phyloP scores from a whole-genome alignment of 2,329 filamentous ascomycete genomes.

The Phialemoniopsis sp. region DNA sequence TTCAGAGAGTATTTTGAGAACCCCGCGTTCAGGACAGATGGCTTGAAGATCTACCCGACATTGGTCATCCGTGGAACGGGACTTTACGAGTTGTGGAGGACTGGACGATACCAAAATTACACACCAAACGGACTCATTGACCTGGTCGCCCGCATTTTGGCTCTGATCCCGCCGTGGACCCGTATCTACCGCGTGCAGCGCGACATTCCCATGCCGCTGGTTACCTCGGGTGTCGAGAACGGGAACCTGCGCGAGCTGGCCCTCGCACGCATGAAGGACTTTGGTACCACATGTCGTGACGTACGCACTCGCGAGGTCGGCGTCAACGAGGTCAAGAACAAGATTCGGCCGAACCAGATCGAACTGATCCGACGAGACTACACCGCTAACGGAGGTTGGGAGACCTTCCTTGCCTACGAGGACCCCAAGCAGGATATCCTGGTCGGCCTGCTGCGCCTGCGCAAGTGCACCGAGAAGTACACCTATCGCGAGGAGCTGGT shows the following conservation, averaged over 20 bases:
- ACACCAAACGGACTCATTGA: slow-evolving; percentile 96
- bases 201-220: slow-evolving; percentile 98
- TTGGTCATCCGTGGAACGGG: slow-evolving; percentile 95
- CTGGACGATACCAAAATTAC: slow-evolving; percentile 96
- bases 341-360: slow-evolving; percentile 93
- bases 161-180: slow-evolving; percentile 94
- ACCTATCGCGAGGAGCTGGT: slow-evolving; percentile 87
- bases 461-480: slow-evolving; percentile 87
- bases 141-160: slow-evolving; percentile 91
- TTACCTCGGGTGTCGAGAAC: slow-evolving; percentile 98
- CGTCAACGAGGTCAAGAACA: slow-evolving; percentile 98
- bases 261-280: slow-evolving; percentile 97
- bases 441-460: slow-evolving; percentile 80
- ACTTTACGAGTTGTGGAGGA: slow-evolving; percentile 95
- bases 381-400: slow-evolving; percentile 93
- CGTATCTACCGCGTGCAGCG: slow-evolving; percentile 97
- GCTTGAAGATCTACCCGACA: slow-evolving; percentile 96
- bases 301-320: slow-evolving; percentile 95
- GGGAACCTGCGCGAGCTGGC: slow-evolving; percentile 93
- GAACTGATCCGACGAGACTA: slow-evolving; percentile 95
- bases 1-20: slow-evolving; percentile 98
- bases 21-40: slow-evolving; percentile 91
- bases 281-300: slow-evolving; percentile 93
- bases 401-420: slow-evolving; percentile 96
- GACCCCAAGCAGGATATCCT: slow-evolving; percentile 98